Evolutionary conservation across 176 grass and related monocot genomes (phyloP).

Genomic region (Carex cristatella): DNA sequence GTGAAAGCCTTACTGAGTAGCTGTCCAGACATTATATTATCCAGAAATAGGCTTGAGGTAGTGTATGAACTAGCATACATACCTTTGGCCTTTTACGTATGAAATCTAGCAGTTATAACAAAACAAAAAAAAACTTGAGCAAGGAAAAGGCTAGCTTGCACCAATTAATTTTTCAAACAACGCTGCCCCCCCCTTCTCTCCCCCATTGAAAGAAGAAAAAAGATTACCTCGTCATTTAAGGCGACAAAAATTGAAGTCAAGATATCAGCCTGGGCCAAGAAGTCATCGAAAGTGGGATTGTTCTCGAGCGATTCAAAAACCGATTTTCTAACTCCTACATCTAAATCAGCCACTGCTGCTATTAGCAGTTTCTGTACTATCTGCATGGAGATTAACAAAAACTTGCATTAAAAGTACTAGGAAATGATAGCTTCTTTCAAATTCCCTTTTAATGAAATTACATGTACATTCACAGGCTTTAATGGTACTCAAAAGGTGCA

Average conservation of each 20-base stretch:
- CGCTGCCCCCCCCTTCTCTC: background rate
- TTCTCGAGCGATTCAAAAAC: slow-evolving; percentile 60
- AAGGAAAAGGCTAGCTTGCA: background rate
- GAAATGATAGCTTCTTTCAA: background rate
- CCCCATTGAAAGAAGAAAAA: background rate
- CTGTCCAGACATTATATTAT: background rate
- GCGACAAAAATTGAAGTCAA: slow-evolving; percentile 98
- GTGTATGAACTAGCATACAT: background rate
- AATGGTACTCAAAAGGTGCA: background rate
- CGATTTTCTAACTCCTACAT: slow-evolving; percentile 83
- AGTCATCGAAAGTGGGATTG: slow-evolving; percentile 81
- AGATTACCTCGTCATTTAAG: slow-evolving; percentile 86
- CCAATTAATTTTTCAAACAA: background rate
- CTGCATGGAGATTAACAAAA: slow-evolving; percentile 44
- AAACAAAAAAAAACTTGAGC: background rate
- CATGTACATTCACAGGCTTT: background rate
- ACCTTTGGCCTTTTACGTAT: background rate
- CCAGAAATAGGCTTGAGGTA: background rate
- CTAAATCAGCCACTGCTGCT: slow-evolving; percentile 86
- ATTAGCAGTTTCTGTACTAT: slow-evolving; percentile 94
- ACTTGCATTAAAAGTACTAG: background rate
- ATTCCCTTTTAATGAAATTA: background rate
- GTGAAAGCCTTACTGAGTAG: slow-evolving; percentile 8
- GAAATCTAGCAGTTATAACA: too few species aligned
- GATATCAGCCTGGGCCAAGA: slow-evolving; percentile 88